phyloP scores from a whole-genome alignment of 352 stramenopile genomes.

The Phytophthora vignae region DNA sequence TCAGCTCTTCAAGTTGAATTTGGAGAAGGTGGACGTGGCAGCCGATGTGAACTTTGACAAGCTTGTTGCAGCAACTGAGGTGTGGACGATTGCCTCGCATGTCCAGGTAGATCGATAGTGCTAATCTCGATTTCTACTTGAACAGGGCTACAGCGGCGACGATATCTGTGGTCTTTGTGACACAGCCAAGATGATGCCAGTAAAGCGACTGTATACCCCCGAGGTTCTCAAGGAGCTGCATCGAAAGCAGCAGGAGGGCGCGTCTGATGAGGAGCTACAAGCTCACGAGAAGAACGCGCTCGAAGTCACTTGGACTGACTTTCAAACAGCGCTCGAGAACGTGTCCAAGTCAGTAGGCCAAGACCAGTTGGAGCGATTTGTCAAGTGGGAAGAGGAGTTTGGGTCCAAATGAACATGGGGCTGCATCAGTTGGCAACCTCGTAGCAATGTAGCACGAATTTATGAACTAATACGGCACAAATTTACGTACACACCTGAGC shows the following conservation, averaged over 20 bases:
- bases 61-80: conserved; percentile 73
- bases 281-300: conserved; percentile 66
- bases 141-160: conserved; percentile 62
- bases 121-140: conserved; percentile 4
- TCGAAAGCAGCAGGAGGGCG: conserved; percentile 58
- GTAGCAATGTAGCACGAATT: background rate
- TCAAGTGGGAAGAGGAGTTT: conserved; percentile 87
- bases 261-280: conserved; percentile 44
- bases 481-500: conserved; percentile 5
- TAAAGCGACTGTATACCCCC: conserved; percentile 82
- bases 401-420: conserved; percentile 68
- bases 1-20: conserved; percentile 83
- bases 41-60: conserved; percentile 86
- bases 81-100: conserved; percentile 10
- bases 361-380: conserved; percentile 78
- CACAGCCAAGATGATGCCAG: conserved; percentile 83
- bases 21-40: conserved; percentile 81
- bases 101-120: background rate
- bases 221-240: conserved; percentile 59
- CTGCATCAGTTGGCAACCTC: conserved; percentile 9
- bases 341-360: conserved; percentile 85
- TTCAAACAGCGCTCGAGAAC: conserved; percentile 80
- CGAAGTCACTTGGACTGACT: conserved; percentile 59
- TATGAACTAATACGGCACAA: conserved; percentile 4
- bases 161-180: conserved; percentile 67